phyloP scores from a whole-genome alignment of 495 filamentous ascomycete genomes.

The Rhypophila decipiens region DNA sequence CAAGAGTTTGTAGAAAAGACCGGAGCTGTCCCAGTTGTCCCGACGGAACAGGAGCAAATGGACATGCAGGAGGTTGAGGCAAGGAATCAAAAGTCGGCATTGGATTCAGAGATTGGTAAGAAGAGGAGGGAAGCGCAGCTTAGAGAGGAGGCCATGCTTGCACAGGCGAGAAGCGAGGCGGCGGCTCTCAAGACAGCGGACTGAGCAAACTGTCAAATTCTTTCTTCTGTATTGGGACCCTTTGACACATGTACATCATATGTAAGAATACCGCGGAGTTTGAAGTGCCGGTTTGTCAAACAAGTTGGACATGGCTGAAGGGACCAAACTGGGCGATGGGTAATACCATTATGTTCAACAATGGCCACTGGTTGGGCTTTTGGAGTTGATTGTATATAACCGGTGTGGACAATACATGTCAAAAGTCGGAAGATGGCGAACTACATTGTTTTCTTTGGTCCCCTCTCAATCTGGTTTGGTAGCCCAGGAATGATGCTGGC shows the following conservation, averaged over 20 bases:
- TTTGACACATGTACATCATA: slow-evolving; percentile 6
- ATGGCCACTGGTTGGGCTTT: no score
- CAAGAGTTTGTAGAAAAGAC: slow-evolving; percentile 61
- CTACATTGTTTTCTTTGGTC: no score
- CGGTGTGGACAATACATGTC: no score
- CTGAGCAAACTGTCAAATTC: background rate
- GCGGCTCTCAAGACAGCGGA: slow-evolving; percentile 20
- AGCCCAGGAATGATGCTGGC: no score
- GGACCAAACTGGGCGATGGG: no score
- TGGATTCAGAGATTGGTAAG: slow-evolving; percentile 53
- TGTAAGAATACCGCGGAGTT: slow-evolving; percentile 24
- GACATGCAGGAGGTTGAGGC: slow-evolving; percentile 56
- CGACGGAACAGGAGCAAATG: slow-evolving; percentile 54
- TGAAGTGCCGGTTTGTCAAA: no score
- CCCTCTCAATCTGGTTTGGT: no score
- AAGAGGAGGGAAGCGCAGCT: slow-evolving; percentile 58
- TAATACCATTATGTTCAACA: no score
- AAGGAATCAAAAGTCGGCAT: slow-evolving; percentile 40
- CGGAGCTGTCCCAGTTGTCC: slow-evolving; percentile 52
- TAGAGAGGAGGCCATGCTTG: slow-evolving; percentile 49
- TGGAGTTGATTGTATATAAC: no score
- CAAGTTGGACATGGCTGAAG: no score
- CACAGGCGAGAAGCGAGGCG: slow-evolving; percentile 23
- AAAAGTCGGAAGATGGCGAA: no score
- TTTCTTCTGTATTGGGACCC: background rate